Evolutionary conservation across 306 rosid genomes (phyloP), one percentile per base, ranked within the genome.

Genomic region (Quillaja saponaria): DNA sequence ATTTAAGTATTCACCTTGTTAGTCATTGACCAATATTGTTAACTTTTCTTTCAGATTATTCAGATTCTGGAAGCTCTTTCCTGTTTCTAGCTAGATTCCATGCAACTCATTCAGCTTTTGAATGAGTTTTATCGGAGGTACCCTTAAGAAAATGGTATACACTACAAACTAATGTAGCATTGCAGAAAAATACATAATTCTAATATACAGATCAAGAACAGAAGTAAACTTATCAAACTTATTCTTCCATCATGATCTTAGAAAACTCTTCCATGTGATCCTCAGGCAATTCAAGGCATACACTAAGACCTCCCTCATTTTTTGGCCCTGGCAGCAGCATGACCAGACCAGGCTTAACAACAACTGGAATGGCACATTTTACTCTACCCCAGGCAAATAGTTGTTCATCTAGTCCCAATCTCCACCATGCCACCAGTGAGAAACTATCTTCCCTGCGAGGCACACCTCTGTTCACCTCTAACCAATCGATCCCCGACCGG

Each of bases 401-500:
- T 9, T 68, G 73, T 18, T 68, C 80, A 73, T 74, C 82, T 14
- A 85, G 13, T 39, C 85, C 80, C 10, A 82, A 19, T 54, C 71
- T 77, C 83, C 73, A 79, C 87, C 91, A 76, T 57, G 85, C 68
- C 53, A 82, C 84, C 58, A 85, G 53, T 12, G 84, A 85, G 66
- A 85, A 85, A 72, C 85, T 59, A 34, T 74, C 71, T 52, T 82
- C 83, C 31, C 17, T 46, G 19, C 81, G 68, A 33, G 91, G 91
- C 37, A 82, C 84, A 4, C 91, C 91, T 34, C 37, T 62, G 7
- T 76, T 68, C 57, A 71, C 66, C 63, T 79, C 91, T 14, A 85
- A 79, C 91, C 91, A 85, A 64, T 79, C 84, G 17, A 82, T 56
- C 10, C 81, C 80, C 3, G 91, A 82, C 50, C 76, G 68, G 6